Evolutionary conservation across 1,139 yeast species (phyloP).

Genomic region (Debaryomycetaceae sp.): DNA sequence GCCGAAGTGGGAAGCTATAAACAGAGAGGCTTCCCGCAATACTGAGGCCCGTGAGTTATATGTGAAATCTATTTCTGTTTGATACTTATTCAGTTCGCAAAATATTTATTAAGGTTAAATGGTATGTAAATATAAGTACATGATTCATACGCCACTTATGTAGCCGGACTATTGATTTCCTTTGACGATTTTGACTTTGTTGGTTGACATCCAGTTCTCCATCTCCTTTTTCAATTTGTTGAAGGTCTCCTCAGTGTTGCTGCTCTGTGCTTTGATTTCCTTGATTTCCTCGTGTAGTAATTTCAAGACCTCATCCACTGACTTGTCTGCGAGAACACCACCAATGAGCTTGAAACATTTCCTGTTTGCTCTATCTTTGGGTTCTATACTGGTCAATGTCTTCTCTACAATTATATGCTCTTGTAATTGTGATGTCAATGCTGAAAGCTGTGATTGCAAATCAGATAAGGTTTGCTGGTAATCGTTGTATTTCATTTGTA

Average conservation of each 20-base stretch:
- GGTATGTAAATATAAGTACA: background rate
- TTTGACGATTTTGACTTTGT: slow-evolving; percentile 62
- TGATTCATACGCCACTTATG: background rate
- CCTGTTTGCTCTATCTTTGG: slow-evolving; percentile 50
- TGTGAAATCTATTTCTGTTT: slow-evolving; percentile 28
- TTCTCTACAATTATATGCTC: slow-evolving; percentile 42
- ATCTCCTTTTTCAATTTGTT: slow-evolving; percentile 49
- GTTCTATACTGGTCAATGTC: slow-evolving; percentile 26
- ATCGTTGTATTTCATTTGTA: slow-evolving; percentile 59
- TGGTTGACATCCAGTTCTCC: slow-evolving; percentile 64
- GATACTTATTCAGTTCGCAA: slow-evolving; percentile 1
- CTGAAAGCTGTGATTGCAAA: slow-evolving; percentile 53
- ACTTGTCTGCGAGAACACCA: slow-evolving; percentile 83
- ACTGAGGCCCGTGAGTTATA: slow-evolving; percentile 33
- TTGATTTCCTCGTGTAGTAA: slow-evolving; percentile 59
- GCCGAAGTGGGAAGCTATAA: slow-evolving; percentile 93
- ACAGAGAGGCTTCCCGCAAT: slow-evolving; percentile 42
- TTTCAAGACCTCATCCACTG: slow-evolving; percentile 72
- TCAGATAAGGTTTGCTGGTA: slow-evolving; percentile 61
- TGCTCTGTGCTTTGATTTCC: slow-evolving; percentile 43
- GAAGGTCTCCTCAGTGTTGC: slow-evolving; percentile 44
- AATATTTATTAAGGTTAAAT: slow-evolving; percentile 1
- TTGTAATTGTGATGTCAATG: slow-evolving; percentile 42
- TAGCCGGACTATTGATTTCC: slow-evolving; percentile 6
- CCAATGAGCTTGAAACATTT: slow-evolving; percentile 94